Base-by-base conservation (phyloP, 345 rosid genomes). In the Tarenaya hassleriana region DNA sequence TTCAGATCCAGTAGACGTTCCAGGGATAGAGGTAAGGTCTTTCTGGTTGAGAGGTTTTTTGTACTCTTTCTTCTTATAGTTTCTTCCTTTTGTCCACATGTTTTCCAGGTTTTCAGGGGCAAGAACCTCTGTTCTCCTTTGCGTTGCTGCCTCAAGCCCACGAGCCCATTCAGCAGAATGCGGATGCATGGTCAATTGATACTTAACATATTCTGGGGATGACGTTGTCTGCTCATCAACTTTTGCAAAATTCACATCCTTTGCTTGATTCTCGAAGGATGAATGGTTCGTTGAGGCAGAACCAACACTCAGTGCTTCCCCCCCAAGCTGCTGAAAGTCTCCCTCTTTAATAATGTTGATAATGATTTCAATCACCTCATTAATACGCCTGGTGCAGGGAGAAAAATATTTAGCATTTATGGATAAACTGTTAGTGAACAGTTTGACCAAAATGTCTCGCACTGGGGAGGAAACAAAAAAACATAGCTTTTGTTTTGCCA, bases 1-100 rank as follows among this genome's bases (percentile, higher is more conserved):
- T 50, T 74, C 79, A 33, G 67, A 39, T 52, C 70, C 65, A 10
- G 64, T 52, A 34, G 73, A 64, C 57, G 55, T 60, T 32, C 58
- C 55, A n/a, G 56, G 21, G 19, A 65, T 64, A 60, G 47, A 68
- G 52, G 55, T 41, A 50, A 34, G 54, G 32, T 33, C 52, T 64
- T 76, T 64, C 52, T 72, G 48, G 52, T 61, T 16, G 39, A 65
- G 17, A 47, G 73, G 55, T 12, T 42, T 67, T 67, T 78, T 88
- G 45, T 67, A 68, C 76, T 88, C 95, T 66, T 77, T 83, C 76
- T 50, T 82, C 69, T 80, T 86, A 61, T 88, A 86, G 63, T 86
- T 77, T 70, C 89, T 83, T 75, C 99, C 99, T 76, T 79, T 88
- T 1, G 97, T 76, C 97, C 99, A 94, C 97, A 94, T 74, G 64